phyloP scores from a whole-genome alignment of 2,329 filamentous ascomycete species.

The Monilinia laxa region DNA sequence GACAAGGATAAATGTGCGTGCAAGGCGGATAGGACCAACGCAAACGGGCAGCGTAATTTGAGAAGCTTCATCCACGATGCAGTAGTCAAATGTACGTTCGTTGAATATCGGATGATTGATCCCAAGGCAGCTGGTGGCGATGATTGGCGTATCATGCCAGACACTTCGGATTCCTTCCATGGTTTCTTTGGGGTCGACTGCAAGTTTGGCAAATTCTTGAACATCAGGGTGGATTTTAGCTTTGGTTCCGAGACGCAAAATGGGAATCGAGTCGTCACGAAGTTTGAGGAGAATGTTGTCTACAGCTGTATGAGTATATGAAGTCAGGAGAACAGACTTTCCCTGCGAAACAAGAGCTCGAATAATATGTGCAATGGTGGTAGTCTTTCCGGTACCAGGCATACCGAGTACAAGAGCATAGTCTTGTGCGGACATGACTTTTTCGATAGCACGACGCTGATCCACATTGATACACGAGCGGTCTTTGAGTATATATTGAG shows the following conservation, averaged over 20 bases:
- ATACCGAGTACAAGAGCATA: conserved; percentile 97
- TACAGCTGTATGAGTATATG: conserved; percentile 95
- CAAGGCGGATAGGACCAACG: conserved; percentile 89
- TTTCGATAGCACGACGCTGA: conserved; percentile 81
- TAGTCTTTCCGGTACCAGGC: conserved; percentile 98
- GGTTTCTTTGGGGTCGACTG: conserved; percentile 67
- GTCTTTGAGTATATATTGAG: conserved; percentile 61
- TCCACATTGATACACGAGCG: conserved; percentile 77
- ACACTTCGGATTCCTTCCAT: conserved; percentile 81
- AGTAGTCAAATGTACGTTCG: conserved; percentile 91
- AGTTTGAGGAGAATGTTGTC: conserved; percentile 98
- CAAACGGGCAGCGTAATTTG: conserved; percentile 97
- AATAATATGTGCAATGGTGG: conserved; percentile 97
- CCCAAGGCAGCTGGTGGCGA: conserved; percentile 91
- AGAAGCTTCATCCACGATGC: conserved; percentile 96
- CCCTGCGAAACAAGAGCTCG: conserved; percentile 82
- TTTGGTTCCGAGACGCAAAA: conserved; percentile 80
- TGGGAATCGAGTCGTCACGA: conserved; percentile 70
- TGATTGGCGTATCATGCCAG: conserved; percentile 83
- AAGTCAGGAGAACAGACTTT: conserved; percentile 90
- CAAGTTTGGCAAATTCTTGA: conserved; percentile 78
- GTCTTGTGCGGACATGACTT: conserved; percentile 93
- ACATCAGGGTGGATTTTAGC: conserved; percentile 89
- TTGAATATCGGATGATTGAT: conserved; percentile 87
- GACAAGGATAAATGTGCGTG: conserved; percentile 88